Evolutionary conservation across 129 eudicot genomes (phyloP).

Genomic region (Chrysanthemum lavandulifolium): DNA sequence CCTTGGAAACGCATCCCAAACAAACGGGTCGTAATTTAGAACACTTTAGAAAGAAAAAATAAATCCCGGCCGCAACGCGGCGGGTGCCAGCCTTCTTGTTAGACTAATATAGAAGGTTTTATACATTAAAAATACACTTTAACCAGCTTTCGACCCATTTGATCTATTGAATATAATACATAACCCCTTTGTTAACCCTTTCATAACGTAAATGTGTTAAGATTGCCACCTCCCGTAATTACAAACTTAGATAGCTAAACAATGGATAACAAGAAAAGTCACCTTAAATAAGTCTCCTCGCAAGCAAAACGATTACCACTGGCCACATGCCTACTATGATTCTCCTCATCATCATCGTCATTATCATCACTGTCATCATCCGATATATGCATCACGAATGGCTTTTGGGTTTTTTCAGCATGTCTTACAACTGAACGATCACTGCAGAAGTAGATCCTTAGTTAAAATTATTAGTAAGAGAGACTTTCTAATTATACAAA

Average conservation of each 20-base stretch:
- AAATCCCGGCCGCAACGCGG: too few species aligned
- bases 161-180: too few species aligned
- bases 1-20: too few species aligned
- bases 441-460: constrained; percentile 33
- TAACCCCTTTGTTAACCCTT: too few species aligned
- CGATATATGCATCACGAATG: constrained; percentile 66
- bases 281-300: constrained; percentile 71
- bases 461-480: neutral
- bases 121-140: neutral
- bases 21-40: too few species aligned
- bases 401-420: constrained; percentile 31
- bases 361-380: constrained; percentile 53
- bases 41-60: too few species aligned
- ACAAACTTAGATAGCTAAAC: constrained; percentile 7
- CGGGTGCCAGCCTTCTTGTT: too few species aligned
- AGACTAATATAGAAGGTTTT: too few species aligned
- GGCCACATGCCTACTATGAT: constrained; percentile 23
- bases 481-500: neutral
- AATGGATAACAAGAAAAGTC: neutral
- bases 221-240: too few species aligned
- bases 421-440: constrained; percentile 33
- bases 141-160: neutral
- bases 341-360: constrained; percentile 28
- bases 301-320: constrained; percentile 52
- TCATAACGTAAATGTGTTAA: too few species aligned